Percentiles rank a stretch among this genome's conserved stretches.
phyloP scores from a whole-genome alignment of 495 filamentous ascomycete species.

The Parathielavia hyrcaniae region DNA sequence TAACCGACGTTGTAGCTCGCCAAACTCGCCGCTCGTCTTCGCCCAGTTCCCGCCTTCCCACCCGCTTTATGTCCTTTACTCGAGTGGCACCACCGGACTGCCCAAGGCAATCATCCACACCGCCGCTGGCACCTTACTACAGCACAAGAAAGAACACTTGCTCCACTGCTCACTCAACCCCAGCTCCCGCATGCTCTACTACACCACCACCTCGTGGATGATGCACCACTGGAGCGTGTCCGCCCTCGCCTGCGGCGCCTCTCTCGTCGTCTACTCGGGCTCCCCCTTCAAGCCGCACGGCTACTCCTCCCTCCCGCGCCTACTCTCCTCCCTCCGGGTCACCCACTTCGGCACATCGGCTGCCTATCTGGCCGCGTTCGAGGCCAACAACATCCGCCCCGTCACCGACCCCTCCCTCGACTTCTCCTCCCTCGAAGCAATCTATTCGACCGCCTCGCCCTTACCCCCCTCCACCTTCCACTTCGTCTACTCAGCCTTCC shows the following conservation, averaged over 20 bases:
- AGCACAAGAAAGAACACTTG: slow-evolving; percentile 91
- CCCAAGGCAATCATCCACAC: slow-evolving; percentile 93
- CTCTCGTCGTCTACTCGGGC: slow-evolving; percentile 80
- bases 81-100: slow-evolving; percentile 79
- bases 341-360: slow-evolving; percentile 91
- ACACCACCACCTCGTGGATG: slow-evolving; percentile 93
- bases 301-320: slow-evolving; percentile 38
- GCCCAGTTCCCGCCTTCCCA: slow-evolving; percentile 71
- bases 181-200: slow-evolving; percentile 53
- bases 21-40: slow-evolving; percentile 53
- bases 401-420: slow-evolving; percentile 45
- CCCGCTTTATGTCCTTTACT: slow-evolving; percentile 85
- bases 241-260: slow-evolving; percentile 69
- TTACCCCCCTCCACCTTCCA: slow-evolving; percentile 87
- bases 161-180: slow-evolving; percentile 69
- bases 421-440: slow-evolving; percentile 59
- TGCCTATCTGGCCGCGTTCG: slow-evolving; percentile 85
- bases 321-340: slow-evolving; percentile 48
- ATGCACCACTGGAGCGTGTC: slow-evolving; percentile 97
- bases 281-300: slow-evolving; percentile 65
- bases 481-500: slow-evolving; percentile 79
- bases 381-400: slow-evolving; percentile 69
- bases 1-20: slow-evolving; percentile 22
- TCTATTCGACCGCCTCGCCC: slow-evolving; percentile 90
- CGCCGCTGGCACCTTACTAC: slow-evolving; percentile 76